Percentiles rank a stretch among this genome's conserved stretches.
Conservation (phyloP, 2,329 filamentous ascomycete species). For the Colletotrichum nymphaeae region DNA sequence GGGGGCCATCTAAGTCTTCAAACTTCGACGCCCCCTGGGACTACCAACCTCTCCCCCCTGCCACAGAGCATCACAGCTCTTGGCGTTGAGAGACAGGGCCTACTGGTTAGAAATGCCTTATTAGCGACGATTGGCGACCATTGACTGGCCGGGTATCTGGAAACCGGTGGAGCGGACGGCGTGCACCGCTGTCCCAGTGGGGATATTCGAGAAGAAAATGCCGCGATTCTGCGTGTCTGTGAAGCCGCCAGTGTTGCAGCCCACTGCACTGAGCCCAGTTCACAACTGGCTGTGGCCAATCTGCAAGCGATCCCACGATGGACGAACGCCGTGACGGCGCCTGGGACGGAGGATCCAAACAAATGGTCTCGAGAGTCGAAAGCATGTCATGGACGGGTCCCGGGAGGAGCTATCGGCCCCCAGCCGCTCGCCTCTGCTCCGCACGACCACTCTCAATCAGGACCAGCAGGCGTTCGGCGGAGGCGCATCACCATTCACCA, state of each 20-base stretch:
- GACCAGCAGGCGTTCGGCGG: not conserved
- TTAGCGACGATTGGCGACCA: not conserved
- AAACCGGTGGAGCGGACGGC: constrained; percentile 24
- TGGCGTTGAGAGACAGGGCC: constrained; percentile 1
- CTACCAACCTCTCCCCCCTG: constrained; percentile 6
- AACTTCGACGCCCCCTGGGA: constrained; percentile 9
- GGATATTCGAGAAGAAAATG: constrained; percentile 20
- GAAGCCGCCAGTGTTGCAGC: constrained; percentile 17
- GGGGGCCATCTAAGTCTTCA: not conserved
- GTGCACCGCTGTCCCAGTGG: constrained; percentile 21
- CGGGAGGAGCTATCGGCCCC: constrained; percentile 1
- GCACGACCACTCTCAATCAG: constrained; percentile 19
- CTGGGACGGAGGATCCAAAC: constrained; percentile 1
- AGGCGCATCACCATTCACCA: constrained; percentile 22
- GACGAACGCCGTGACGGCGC: constrained; percentile 12
- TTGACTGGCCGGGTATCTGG: constrained; percentile 21
- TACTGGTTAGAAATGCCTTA: constrained; percentile 23
- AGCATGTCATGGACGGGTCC: not conserved
- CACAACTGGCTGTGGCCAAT: not conserved
- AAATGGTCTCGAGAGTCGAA: not conserved
- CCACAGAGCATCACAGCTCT: constrained; percentile 9
- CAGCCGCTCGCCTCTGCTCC: constrained; percentile 8
- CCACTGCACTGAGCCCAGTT: constrained; percentile 8
- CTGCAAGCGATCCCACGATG: not conserved
- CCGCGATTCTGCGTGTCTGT: constrained; percentile 11